Evolutionary conservation across 192 early-diverging fungal species (phyloP), one percentile per base, ranked within the genome.

Genomic region (Backusella psychrophila): DNA sequence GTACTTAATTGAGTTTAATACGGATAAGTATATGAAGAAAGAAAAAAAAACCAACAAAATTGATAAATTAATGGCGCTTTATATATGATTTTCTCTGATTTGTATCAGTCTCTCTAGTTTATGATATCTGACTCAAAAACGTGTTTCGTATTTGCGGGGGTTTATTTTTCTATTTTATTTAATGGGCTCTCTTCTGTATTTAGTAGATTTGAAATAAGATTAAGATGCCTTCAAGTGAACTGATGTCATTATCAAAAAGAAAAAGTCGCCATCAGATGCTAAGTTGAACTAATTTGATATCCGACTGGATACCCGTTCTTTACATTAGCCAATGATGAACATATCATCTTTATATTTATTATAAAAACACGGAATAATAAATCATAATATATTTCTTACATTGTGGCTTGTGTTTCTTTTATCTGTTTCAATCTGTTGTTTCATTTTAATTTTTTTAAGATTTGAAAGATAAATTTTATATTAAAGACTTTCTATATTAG

Each of bases 131-230:
- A 67, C 34, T 67, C 66, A 35, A 67, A 67, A 67, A 35, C 38
- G 17, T 39, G 68, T 69, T 69, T 69, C 68, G 34, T 36, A 69
- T 69, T n/a, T 69, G 36, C 68, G 34, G 38, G 68, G 36, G 68
- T 69, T 69, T 21, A 69, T 69, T 69, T 69, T n/a, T 68, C 5
- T 4, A 41, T 12, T 38, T 39, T 69, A 41, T 69, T 63, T 56
- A 56, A 63, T 63, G 56, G 56, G 56, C 56, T 59, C 53, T 56
- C 56, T 59, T 59, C 56, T 63, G 56, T 63, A 63, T 63, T 63
- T 63, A 63, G 56, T 63, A 63, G 56, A 63, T 63, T 63, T 63
- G 56, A 63, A 63, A 63, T 63, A 63, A 63, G 56, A 63, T 63
- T 63, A 63, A 63, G 29, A 63, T 63, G 56, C 56, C 56, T 59